Evolutionary conservation across 352 stramenopile species (phyloP), one percentile per base, ranked within the genome.

Genomic region (Lagenidium giganteum): DNA sequence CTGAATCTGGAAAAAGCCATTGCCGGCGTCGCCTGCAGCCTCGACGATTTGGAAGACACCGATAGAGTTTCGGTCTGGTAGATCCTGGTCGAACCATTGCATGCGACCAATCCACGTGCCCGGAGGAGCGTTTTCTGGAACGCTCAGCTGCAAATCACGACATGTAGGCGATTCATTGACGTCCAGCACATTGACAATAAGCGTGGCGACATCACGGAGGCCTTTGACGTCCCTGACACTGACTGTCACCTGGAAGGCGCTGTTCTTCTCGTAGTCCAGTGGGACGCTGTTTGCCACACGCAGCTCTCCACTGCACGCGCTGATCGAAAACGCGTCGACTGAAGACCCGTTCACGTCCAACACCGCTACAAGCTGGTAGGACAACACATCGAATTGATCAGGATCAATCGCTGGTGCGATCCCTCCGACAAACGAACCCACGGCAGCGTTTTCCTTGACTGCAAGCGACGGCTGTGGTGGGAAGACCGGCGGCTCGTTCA

Each of bases 251-350:
- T 52, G 20, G 29, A 64, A 84, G 0, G 17, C 12, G 8, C 11
- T 30, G 42, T 54, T 67, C 8, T 26, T 26, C 42, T 84, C 71
- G 22, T 54, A 81, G 34, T 81, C 47, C 2, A 84, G 30, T 8
- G 18, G 31, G 18, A 54, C 47, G 12, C 67, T 51, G 3, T 43
- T 47, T 13, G 54, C 52, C 3, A 84, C 21, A 1, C 64, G 58
- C 43, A 84, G 42, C 57, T 81, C 65, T 31, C 68, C 71, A 42
- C 75, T 57, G 28, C 71, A 84, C 11, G 65, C 74, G 36, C 70
- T 51, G n/a, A 84, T 60, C 39, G 60, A 68, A 13, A 84, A 84
- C 1, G 67, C 31, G 44, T 84, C 61, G 0, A 82, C 63, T 1
- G 66, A 66, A 2, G 42, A 26, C 5, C 63, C 71, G 1, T 30